Evolutionary conservation across 495 filamentous ascomycete species (phyloP), one percentile per base, ranked within the genome.

Genomic region (Aspergillus olivimuriae): DNA sequence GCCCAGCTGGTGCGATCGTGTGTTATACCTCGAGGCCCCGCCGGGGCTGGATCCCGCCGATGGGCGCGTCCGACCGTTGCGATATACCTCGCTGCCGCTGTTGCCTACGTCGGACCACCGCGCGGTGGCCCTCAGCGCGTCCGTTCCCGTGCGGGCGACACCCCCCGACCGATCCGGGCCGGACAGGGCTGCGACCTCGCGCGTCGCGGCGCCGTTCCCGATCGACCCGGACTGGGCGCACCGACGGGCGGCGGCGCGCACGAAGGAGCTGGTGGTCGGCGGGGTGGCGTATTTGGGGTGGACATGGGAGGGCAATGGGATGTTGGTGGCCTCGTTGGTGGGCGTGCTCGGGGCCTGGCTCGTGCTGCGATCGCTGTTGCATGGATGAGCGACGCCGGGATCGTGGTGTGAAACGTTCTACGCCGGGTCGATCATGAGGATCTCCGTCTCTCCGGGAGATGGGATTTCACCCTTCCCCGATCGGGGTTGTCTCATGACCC

Each of bases 1-100:
- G 79, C 92, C 92, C 1, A 84, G 84, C 55, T 98, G 92, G 91
- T 94, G 87, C 48, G 92, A 98, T 61, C 80, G 92, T 10, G 82
- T 98, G 32, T 66, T 98, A 14, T 96, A 79, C 55, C 71, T 88
- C 11, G 76, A 82, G n/a, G 47, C 77, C 10, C 78, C 82, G 4
- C 44, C 59, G 10, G 80, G 76, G 69, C 46, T 72, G 28, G 51
- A 50, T n/a, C n/a, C n/a, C 35, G 21, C 17, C 20, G 48, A 58
- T 12, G 42, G 42, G 30, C 33, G 51, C 46, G 50, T 76, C 81
- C 35, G 63, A 61, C 17, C 82, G 1, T 54, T 69, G 10, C 70
- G 64, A 24, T 98, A 98, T 51, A 70, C 78, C 34, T 78, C 85
- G 5, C 68, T 95, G 6, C 87, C 89, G 1, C 57, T 88, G 0